phyloP scores from a whole-genome alignment of 148 eudicot species.

The Rhododendron vialii region DNA sequence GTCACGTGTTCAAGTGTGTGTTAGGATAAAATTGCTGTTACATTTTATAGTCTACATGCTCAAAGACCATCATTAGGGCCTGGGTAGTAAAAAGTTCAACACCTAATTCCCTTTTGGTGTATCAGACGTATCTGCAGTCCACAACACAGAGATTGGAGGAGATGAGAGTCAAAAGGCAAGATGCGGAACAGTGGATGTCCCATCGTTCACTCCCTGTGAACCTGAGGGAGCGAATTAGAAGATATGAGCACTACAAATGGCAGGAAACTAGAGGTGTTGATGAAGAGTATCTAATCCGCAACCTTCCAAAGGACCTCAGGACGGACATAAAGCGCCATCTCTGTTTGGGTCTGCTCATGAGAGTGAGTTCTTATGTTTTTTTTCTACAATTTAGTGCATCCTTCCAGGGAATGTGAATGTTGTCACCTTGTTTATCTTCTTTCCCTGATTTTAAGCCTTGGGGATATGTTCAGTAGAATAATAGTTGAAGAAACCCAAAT shows the following conservation, averaged over 20 bases:
- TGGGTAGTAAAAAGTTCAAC: background rate
- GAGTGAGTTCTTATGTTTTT: constrained; percentile 43
- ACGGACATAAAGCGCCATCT: constrained; percentile 95
- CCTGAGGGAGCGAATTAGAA: constrained; percentile 79
- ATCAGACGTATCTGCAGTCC: constrained; percentile 88
- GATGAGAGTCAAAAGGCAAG: constrained; percentile 84
- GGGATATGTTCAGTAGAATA: too few species aligned
- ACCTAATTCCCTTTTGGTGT: constrained; percentile 8
- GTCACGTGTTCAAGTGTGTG: background rate
- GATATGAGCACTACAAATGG: constrained; percentile 91
- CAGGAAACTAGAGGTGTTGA: constrained; percentile 93
- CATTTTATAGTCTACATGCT: background rate
- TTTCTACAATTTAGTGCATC: background rate
- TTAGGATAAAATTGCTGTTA: background rate
- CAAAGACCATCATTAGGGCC: background rate
- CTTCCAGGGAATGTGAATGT: background rate
- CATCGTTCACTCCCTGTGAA: constrained; percentile 77
- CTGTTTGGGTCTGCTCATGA: constrained; percentile 64
- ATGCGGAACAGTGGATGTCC: constrained; percentile 97
- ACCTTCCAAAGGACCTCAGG: constrained; percentile 88
- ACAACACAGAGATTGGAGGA: constrained; percentile 81
- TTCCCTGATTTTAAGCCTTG: too few species aligned
- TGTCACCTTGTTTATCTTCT: too few species aligned
- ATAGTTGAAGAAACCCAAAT: too few species aligned
- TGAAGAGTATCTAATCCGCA: constrained; percentile 62